Evolutionary conservation across 148 eudicot genomes (phyloP).

Genomic region (Dysphania ambrosioides): DNA sequence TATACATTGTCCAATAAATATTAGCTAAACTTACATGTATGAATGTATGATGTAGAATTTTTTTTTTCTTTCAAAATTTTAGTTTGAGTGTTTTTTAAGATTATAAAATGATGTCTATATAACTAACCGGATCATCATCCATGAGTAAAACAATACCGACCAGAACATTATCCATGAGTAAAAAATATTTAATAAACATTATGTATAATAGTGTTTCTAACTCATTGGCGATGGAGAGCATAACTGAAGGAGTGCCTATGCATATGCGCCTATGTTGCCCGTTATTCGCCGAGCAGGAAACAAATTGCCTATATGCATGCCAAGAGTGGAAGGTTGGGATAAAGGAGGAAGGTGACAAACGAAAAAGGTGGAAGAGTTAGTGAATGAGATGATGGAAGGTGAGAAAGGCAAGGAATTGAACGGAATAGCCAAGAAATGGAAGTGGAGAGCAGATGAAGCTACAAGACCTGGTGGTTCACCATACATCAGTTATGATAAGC

Average conservation of each 20-base stretch:
- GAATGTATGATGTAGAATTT: no score
- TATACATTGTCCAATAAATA: no score
- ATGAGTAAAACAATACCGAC: no score
- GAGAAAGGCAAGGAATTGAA: conserved; percentile 35
- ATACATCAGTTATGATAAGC: conserved; percentile 19
- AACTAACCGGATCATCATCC: no score
- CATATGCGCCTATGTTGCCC: conserved; percentile 54
- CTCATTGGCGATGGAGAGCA: conserved; percentile 37
- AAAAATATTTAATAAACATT: no score
- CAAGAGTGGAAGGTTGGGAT: conserved; percentile 46
- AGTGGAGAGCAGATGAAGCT: conserved; percentile 35
- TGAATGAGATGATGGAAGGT: conserved; percentile 43
- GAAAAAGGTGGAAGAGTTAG: conserved; percentile 34
- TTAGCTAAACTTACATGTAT: no score
- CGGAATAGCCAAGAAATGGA: conserved; percentile 34
- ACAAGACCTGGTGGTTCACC: conserved; percentile 35
- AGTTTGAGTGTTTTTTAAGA: no score
- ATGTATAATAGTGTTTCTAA: no score
- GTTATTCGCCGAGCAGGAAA: conserved; percentile 41
- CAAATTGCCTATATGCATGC: conserved; percentile 33
- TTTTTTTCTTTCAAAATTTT: no score
- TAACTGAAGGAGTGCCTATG: conserved; percentile 42
- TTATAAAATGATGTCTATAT: no score
- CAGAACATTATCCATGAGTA: no score
- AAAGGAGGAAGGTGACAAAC: conserved; percentile 33